Conservation (phyloP, 2,329 filamentous ascomycete genomes). For the Aspergillus sp. region DNA sequence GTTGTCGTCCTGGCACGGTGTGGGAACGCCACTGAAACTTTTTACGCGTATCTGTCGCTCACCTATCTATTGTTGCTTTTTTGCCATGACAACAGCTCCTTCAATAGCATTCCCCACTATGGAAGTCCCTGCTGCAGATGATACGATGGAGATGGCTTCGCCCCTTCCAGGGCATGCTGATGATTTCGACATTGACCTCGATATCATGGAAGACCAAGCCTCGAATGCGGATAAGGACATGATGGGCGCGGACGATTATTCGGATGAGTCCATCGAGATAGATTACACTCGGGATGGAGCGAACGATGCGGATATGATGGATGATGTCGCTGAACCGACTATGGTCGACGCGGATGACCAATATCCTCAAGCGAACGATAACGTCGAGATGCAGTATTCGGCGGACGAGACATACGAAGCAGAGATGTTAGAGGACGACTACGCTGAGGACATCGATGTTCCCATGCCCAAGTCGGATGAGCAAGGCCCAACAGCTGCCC, state of each 20-base stretch:
- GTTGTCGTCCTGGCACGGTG: not conserved
- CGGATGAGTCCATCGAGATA: constrained; percentile 23
- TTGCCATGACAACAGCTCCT: constrained; percentile 30
- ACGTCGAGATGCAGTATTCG: constrained; percentile 25
- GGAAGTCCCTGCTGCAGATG: constrained; percentile 34
- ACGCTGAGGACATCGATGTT: constrained; percentile 28
- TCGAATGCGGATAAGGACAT: constrained; percentile 50
- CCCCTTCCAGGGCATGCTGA: constrained; percentile 39
- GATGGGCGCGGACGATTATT: constrained; percentile 35
- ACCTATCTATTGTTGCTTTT: constrained; percentile 5
- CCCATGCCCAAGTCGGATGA: constrained; percentile 18
- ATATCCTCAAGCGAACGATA: constrained; percentile 19
- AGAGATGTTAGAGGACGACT: constrained; percentile 36
- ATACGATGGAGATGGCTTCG: constrained; percentile 40
- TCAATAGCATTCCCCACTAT: constrained; percentile 26
- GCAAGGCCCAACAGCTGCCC: constrained; percentile 6
- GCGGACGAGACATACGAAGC: constrained; percentile 28
- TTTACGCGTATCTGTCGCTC: constrained; percentile 9
- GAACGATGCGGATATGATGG: constrained; percentile 43
- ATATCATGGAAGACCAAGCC: constrained; percentile 50
- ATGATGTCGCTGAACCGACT: constrained; percentile 36
- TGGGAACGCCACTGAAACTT: constrained; percentile 15
- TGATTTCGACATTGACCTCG: constrained; percentile 55
- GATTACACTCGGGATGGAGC: constrained; percentile 24
- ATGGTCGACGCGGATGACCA: constrained; percentile 32